These are phyloP conservation scores for Rickenella mellea DNA, from an alignment of 768 basidiomycete genomes.

Conservation along the genomic window DNA sequence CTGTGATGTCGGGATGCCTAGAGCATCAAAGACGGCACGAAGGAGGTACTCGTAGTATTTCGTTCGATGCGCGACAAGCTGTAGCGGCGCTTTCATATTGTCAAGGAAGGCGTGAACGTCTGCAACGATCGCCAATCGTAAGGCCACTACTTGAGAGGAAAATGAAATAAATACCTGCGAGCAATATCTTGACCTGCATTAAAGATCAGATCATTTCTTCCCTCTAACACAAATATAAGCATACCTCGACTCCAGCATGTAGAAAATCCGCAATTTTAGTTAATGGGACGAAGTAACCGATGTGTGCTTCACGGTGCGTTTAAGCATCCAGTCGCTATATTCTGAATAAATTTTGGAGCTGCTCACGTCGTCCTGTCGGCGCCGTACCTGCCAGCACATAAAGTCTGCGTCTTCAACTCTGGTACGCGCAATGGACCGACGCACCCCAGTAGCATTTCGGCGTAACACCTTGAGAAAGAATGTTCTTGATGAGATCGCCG, in stretches of 20 bases:
- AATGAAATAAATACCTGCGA: slow-evolving; percentile 48
- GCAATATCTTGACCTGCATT: slow-evolving; percentile 60
- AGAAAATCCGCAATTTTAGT: slow-evolving; percentile 96
- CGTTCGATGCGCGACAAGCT: slow-evolving; percentile 79
- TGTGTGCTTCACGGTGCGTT: slow-evolving; percentile 58
- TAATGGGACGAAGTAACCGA: slow-evolving; percentile 93
- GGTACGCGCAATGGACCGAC: slow-evolving; percentile 19
- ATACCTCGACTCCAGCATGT: slow-evolving; percentile 79
- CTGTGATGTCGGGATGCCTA: slow-evolving; percentile 83
- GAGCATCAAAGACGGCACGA: slow-evolving; percentile 72
- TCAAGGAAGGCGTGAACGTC: slow-evolving; percentile 97
- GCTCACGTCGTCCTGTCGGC: slow-evolving; percentile 87
- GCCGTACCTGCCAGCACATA: slow-evolving; percentile 58
- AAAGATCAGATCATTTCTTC: slow-evolving; percentile 5
- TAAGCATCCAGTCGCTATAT: slow-evolving; percentile 1
- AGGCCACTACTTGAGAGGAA: slow-evolving; percentile 1
- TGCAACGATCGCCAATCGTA: slow-evolving; percentile 16
- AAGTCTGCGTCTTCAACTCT: neutral
- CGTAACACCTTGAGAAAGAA: slow-evolving; percentile 65
- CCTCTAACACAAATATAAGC: slow-evolving; percentile 11
- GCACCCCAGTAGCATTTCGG: slow-evolving; percentile 90
- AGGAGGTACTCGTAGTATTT: slow-evolving; percentile 86
- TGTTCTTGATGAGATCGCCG: slow-evolving; percentile 70
- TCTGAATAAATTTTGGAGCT: slow-evolving; percentile 1
- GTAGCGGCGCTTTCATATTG: slow-evolving; percentile 91